Evolutionary conservation across 768 basidiomycete genomes (phyloP), one percentile per base, ranked within the genome.

Genomic region (Trametes elegans): DNA sequence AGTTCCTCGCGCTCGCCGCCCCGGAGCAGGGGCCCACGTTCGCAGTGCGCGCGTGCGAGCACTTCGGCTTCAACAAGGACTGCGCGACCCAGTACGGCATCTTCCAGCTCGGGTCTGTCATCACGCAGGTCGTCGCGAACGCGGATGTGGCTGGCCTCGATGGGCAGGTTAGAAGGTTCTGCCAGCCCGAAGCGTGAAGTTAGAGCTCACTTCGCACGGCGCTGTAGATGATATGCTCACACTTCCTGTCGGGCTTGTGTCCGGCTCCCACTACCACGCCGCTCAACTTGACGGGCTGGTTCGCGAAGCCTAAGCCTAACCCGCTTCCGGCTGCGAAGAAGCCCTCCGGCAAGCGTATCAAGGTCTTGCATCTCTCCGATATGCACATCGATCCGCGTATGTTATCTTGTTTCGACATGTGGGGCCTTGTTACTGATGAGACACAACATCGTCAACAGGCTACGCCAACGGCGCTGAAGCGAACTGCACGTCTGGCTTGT

Each of bases 281-380:
- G 3, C 73, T 91, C 59, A 78, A 91, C 63, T 64, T 84, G 29
- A 83, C 79, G 1, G 71, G 71, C 11, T 90, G 88, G 84, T 91
- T 90, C 69, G 73, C 79, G 26, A 90, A 88, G 67, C 85, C 87
- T 3, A 91, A 90, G 65, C 88, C 88, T 1, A 76, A 78, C 26
- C 83, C 83, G 4, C 76, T 84, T 11, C 86, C 85, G n/a, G 57
- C 73, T 8, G 74, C 76, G 0, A 85, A 77, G 66, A 74, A 76
- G 65, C 77, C 79, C 14, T 87, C 81, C 39, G 87, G 87, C 11
- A 69, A 87, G 62, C 75, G 81, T 32, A 71, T 89, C 38, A 89
- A 87, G 65, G 82, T 90, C 0, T 68, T 91, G 53, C 89, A 90
- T 65, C 52, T 91, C n/a, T 88, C 87, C 1, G 88, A 90, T 63